Percentiles rank a stretch among this genome's conserved stretches.
These are phyloP conservation scores for Fusarium anguioides DNA, from an alignment of 2,329 filamentous ascomycete genomes.

Conservation along the genomic window DNA sequence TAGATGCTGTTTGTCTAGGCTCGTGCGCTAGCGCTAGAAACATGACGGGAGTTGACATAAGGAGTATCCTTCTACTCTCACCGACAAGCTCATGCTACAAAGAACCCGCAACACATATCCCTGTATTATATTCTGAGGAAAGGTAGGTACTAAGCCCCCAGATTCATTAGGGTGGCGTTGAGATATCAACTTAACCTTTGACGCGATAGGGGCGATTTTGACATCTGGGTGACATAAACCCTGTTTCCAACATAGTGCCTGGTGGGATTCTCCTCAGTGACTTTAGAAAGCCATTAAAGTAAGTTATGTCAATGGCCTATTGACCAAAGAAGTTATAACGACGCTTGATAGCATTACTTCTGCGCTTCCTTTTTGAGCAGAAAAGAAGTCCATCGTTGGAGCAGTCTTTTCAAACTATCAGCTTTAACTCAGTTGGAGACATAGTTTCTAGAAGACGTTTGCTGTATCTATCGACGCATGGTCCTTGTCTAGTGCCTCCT, in stretches of 20 bases:
- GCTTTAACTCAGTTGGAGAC: neutral
- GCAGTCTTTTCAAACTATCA: neutral
- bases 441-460: neutral
- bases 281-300: neutral
- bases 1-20: neutral
- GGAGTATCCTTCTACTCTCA: neutral
- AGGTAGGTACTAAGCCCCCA: too few relatives aligned
- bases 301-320: neutral
- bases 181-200: neutral
- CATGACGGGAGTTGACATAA: neutral
- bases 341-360: neutral
- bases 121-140: neutral
- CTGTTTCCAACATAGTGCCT: too few relatives aligned
- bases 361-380: neutral
- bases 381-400: neutral
- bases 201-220: too few relatives aligned
- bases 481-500: neutral
- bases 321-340: neutral
- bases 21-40: neutral
- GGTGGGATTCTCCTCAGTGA: too few relatives aligned
- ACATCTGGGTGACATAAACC: too few relatives aligned
- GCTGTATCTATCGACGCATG: too few relatives aligned
- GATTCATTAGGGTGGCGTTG: neutral
- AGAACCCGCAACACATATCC: too few relatives aligned
- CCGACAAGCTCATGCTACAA: neutral